Conservation (phyloP, 768 basidiomycete species). For the Sarcodon aspratus region DNA sequence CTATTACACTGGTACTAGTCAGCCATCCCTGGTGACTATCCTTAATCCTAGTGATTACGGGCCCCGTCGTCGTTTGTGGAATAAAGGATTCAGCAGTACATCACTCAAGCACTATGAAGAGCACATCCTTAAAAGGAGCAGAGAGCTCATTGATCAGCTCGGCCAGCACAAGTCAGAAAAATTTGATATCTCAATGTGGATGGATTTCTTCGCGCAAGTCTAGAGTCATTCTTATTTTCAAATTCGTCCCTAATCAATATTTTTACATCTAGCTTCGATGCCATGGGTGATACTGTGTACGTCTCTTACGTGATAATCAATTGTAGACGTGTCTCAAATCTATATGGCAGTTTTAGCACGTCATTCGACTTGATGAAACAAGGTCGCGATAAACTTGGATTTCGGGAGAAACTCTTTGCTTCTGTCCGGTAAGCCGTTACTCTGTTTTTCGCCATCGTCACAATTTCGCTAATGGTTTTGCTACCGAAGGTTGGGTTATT, state of each 20-base stretch:
- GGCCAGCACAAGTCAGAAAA: constrained; percentile 10
- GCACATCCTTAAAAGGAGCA: constrained; percentile 20
- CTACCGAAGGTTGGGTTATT: too few relatives aligned
- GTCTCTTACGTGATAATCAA: not conserved
- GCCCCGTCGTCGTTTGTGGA: constrained; percentile 24
- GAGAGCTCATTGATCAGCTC: constrained; percentile 14
- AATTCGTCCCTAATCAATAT: not conserved
- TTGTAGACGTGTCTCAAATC: not conserved
- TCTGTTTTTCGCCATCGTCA: not conserved
- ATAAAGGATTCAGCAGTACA: constrained; percentile 26
- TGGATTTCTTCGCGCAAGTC: constrained; percentile 26
- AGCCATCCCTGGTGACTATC: not conserved
- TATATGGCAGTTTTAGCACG: constrained; percentile 12
- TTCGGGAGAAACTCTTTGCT: not conserved
- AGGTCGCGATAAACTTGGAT: constrained; percentile 1
- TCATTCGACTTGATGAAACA: constrained; percentile 14
- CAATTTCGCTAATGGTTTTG: not conserved
- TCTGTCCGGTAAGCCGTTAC: not conserved
- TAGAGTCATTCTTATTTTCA: not conserved
- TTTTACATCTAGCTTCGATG: constrained; percentile 24
- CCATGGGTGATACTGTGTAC: constrained; percentile 39
- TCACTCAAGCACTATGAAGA: constrained; percentile 33
- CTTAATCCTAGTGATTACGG: not conserved
- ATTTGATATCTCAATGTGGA: constrained; percentile 22
- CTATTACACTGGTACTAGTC: too few relatives aligned